phyloP scores from a whole-genome alignment of 1,139 yeast species.

The Magnusiomyces magnusii region DNA sequence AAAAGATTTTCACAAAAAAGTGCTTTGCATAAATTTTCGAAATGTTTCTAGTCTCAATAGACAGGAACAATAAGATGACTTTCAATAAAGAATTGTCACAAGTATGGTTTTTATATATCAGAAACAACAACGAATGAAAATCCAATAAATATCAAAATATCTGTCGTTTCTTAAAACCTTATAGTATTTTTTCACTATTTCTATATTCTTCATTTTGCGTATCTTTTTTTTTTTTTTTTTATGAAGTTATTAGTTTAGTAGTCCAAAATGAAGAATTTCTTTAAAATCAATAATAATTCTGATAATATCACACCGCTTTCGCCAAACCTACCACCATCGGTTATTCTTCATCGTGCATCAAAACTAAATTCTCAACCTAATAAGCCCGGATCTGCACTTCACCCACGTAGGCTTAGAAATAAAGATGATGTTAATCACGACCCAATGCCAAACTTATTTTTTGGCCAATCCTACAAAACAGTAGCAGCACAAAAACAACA shows the following conservation, averaged over 20 bases:
- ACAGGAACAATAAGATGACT: not conserved
- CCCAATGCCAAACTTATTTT: not conserved
- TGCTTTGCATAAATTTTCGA: not conserved
- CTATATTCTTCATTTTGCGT: not conserved
- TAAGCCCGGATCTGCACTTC: not conserved
- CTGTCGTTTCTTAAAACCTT: not conserved
- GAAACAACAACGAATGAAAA: not conserved
- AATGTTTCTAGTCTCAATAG: not conserved
- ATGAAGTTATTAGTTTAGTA: not conserved
- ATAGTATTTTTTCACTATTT: not conserved
- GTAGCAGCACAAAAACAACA: not conserved
- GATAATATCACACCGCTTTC: slow-evolving; percentile 7
- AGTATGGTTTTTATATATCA: not conserved
- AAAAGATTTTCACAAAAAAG: not conserved
- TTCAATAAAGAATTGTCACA: not conserved
- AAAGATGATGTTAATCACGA: not conserved
- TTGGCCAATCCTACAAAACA: not conserved
- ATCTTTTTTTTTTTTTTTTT: too few species aligned
- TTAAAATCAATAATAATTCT: not conserved
- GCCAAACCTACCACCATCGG: slow-evolving; percentile 4
- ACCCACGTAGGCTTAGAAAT: not conserved
- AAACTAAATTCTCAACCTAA: not conserved
- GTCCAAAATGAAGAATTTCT: slow-evolving; percentile 2
- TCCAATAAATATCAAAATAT: not conserved
- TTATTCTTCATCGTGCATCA: not conserved